Percentiles rank a stretch among this genome's conserved stretches.
Conservation (phyloP, 805 yeast species). For the Ogataea philodendri region DNA sequence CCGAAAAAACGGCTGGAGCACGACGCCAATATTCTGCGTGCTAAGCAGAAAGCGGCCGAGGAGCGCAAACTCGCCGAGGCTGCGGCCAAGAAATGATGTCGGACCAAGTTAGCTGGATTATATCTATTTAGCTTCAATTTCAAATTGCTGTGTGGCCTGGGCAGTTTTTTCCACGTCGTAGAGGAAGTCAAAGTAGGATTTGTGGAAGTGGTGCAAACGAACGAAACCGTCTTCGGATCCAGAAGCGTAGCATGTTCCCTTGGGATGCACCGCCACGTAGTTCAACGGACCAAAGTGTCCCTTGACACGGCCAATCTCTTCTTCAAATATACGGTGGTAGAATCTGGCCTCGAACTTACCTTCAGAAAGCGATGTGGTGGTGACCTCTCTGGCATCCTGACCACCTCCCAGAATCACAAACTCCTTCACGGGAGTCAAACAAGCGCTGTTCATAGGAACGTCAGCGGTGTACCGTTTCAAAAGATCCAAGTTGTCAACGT, state of each 20-base stretch:
- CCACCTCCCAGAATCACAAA: slow-evolving; percentile 97
- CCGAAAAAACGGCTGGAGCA: slow-evolving; percentile 81
- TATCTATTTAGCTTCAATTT: slow-evolving; percentile 18
- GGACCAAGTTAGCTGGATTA: no score
- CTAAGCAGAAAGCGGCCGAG: slow-evolving; percentile 81
- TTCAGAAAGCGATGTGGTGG: slow-evolving; percentile 90
- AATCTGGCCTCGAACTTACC: slow-evolving; percentile 97
- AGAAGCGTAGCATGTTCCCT: slow-evolving; percentile 88
- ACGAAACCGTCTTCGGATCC: slow-evolving; percentile 99
- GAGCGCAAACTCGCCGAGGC: slow-evolving; percentile 35
- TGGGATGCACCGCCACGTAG: slow-evolving; percentile 90
- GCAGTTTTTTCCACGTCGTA: slow-evolving; percentile 89
- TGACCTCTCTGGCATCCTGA: slow-evolving; percentile 97
- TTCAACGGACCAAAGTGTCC: slow-evolving; percentile 99
- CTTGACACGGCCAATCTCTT: slow-evolving; percentile 93
- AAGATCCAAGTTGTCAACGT: slow-evolving; percentile 69
- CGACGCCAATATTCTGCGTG: slow-evolving; percentile 88
- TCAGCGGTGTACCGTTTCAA: slow-evolving; percentile 80
- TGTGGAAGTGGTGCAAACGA: slow-evolving; percentile 91
- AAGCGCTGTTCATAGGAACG: slow-evolving; percentile 93
- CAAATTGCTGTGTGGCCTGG: slow-evolving; percentile 35
- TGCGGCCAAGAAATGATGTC: no score
- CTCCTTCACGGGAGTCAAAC: slow-evolving; percentile 90
- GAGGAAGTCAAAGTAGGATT: slow-evolving; percentile 87
- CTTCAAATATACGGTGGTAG: slow-evolving; percentile 91